Base-by-base conservation (phyloP, 208 protist species). In the Leptomonas pyrrhocoris region DNA sequence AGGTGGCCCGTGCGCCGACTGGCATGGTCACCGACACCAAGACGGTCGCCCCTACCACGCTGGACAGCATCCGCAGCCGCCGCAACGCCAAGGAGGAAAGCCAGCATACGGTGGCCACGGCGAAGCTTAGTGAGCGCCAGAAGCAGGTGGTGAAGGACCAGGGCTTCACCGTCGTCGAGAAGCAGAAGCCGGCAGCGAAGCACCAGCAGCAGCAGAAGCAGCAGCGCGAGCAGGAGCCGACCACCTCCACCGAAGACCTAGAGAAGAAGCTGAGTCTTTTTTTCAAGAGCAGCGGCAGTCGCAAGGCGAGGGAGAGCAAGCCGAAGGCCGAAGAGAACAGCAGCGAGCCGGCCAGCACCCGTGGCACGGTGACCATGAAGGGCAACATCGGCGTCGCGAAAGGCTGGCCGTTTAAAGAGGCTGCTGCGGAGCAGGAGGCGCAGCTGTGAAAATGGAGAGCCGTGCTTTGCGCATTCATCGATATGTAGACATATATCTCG, bases 221-320 rank as follows among this genome's bases (percentile, higher is more conserved):
- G 48, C 53, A 57, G 58, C 46, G 61, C 43, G 62, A 73, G 28
- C 21, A 55, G 50, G 54, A 80, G 34, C 21, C 18, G 51, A 21
- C 27, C 36, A 63, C 56, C 49, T 56, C 72, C 21, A 63, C 81
- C 31, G 83, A 92, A 40, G 89, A 88, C 43, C 72, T 94, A 72
- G 85, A 91, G 19, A 81, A 81, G 61, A 90, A 90, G 79, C 72
- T 94, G n/a, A 81, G 68, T 54, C 51, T 72, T 23, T 94, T 94
- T 58, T 94, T 92, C 65, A 84, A 81, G 30, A 92, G 68, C 74
- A 80, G 36, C 49, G 80, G 80, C 45, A 66, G 55, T 42, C 76
- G 79, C 30, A 88, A 88, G 59, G n/a, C 51, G 36, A 72, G 72
- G 43, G 77, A 83, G 46, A 57, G 67, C 55, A 63, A 66, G 49